Evolutionary conservation across 352 stramenopile genomes (phyloP).

Genomic region (Pythium periplocum): DNA sequence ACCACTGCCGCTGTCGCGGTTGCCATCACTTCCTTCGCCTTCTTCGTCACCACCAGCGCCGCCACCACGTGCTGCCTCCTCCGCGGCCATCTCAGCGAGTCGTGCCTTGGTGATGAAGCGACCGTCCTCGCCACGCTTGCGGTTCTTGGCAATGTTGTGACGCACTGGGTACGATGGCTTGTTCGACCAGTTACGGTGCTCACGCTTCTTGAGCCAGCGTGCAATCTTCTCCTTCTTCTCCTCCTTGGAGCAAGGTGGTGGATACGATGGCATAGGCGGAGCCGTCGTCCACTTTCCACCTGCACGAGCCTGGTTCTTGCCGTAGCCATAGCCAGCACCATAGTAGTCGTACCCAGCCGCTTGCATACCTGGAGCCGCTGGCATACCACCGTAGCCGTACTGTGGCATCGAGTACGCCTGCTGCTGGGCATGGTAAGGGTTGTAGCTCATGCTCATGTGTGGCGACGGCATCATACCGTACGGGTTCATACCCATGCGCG

Average conservation of each 20-base stretch:
- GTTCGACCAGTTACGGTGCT: conserved; percentile 82
- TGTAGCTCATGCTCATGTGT: conserved; percentile 7
- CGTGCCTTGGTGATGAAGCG: conserved; percentile 78
- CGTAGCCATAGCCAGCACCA: conserved; percentile 38
- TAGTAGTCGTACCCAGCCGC: conserved; percentile 55
- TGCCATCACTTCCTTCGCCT: conserved; percentile 7
- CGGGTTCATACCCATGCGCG: conserved; percentile 20
- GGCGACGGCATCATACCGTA: conserved; percentile 13
- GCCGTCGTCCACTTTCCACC: conserved; percentile 65
- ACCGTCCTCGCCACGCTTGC: conserved; percentile 74
- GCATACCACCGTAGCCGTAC: conserved; percentile 36
- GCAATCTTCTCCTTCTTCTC: conserved; percentile 85
- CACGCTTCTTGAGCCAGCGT: conserved; percentile 80
- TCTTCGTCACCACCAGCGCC: conserved; percentile 3
- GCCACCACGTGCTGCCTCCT: conserved; percentile 31
- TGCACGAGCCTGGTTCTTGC: conserved; percentile 33
- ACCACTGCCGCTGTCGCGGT: conserved; percentile 11
- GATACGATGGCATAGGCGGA: conserved; percentile 71
- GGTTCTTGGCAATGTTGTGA: conserved; percentile 80
- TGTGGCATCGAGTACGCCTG: conserved; percentile 6
- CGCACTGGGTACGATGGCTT: conserved; percentile 80
- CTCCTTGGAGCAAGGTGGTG: conserved; percentile 68
- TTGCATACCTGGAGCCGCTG: conserved; percentile 15
- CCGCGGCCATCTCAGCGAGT: conserved; percentile 62
- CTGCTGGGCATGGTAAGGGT: conserved; percentile 15